Evolutionary conservation across 257 asterid species (phyloP), one percentile per base, ranked within the genome.

Genomic region (Plantago ovata): DNA sequence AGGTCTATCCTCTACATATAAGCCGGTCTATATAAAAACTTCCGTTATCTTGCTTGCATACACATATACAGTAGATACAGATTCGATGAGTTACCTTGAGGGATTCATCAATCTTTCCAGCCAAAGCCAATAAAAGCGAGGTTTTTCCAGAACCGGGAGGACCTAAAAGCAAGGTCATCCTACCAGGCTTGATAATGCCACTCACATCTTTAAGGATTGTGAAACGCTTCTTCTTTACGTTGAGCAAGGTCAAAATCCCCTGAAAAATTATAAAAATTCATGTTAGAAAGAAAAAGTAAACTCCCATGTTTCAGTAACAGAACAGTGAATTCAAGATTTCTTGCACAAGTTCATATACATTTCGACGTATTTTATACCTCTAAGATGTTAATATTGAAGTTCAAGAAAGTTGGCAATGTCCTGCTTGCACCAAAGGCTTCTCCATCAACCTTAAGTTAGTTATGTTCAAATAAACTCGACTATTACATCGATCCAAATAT

Each of bases 91-190:
- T 64, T 63, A 85, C 94, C 75, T 76, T 67, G 1, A 85, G 76
- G 3, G 72, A 4, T 9, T 71, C 62, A 22, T 85, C 95, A 10
- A 82, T 85, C 36, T 78, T 85, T 38, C 90, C 94, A 10, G 94
- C 89, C 78, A 85, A 69, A 61, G 91, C 94, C 47, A 82, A 63
- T 58, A 82, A 36, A 42, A 82, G 77, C 0, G 84, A 58, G 0
- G 87, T 68, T 55, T 80, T 83, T 3, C 92, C 92, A 0, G 92
- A 83, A 51, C 87, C 73, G 10, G 91, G 91, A 59, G 91, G 91
- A 22, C 91, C 91, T 54, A 83, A 67, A 15, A 83, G 83, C 62
- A 83, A 40, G 5, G 87, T 75, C 92, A 83, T 73, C 44, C 87
- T 75, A 56, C 86, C 60, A 0, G 94, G 94, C 53, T 79, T 82